phyloP scores from a whole-genome alignment of 768 basidiomycete species.

The Boletus vinaceobasis region DNA sequence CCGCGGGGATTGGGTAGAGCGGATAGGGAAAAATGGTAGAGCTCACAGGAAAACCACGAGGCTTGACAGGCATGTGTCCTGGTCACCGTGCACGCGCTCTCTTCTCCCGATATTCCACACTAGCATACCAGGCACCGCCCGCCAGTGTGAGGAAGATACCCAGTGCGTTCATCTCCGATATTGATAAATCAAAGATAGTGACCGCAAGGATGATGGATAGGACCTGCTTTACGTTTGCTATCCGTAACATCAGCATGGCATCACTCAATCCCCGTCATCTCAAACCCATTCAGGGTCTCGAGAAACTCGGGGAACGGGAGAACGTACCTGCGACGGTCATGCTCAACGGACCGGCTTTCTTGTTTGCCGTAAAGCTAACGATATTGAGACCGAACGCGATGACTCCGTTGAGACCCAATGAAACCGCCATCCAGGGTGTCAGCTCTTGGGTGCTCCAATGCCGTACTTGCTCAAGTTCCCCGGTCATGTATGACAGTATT shows the following conservation, averaged over 20 bases:
- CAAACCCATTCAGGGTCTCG: constrained; percentile 4
- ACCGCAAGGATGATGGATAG: constrained; percentile 86
- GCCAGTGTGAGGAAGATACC: constrained; percentile 82
- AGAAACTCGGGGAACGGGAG: not conserved
- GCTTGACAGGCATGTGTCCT: not conserved
- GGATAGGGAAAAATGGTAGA: not conserved
- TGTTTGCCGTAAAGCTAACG: constrained; percentile 95
- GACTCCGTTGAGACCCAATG: constrained; percentile 71
- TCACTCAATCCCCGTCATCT: not conserved
- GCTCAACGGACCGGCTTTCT: constrained; percentile 80
- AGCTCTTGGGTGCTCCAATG: constrained; percentile 43
- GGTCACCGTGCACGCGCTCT: constrained; percentile 18
- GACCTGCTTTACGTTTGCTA: constrained; percentile 92
- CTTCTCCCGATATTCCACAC: constrained; percentile 59
- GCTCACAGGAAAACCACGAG: not conserved
- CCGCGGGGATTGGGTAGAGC: not conserved
- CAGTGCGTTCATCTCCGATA: constrained; percentile 73
- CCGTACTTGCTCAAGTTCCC: constrained; percentile 70
- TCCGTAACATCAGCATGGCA: constrained; percentile 7
- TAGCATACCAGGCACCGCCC: constrained; percentile 82
- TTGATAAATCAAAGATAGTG: constrained; percentile 74
- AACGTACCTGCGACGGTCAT: constrained; percentile 86
- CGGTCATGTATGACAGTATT: constrained; percentile 69
- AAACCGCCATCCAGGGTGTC: constrained; percentile 40
- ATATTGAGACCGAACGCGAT: constrained; percentile 94